These are phyloP conservation scores for Epichloe typhina DNA, from an alignment of 2,329 filamentous ascomycete species.

Conservation along the genomic window DNA sequence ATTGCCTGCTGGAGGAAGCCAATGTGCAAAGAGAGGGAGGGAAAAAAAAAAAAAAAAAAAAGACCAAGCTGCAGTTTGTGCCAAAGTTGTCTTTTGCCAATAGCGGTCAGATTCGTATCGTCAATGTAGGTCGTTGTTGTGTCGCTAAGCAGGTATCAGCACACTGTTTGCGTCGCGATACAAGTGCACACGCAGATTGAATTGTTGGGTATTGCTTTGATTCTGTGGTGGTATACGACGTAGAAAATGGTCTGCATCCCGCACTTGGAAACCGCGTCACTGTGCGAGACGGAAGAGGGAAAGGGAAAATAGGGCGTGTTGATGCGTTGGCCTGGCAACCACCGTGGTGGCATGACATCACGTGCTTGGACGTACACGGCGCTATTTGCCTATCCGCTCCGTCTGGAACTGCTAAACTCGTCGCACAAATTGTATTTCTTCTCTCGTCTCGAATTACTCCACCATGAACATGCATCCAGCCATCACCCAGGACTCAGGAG, in stretches of 20 bases:
- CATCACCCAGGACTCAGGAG: too few relatives aligned
- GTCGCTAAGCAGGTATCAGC: neutral
- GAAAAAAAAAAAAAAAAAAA: too few relatives aligned
- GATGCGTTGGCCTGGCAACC: neutral
- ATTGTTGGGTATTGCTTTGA: neutral
- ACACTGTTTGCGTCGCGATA: neutral
- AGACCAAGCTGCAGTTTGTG: neutral
- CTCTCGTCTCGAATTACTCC: too few relatives aligned
- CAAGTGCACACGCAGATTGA: neutral
- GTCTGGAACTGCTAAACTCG: too few relatives aligned
- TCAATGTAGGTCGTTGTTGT: too few relatives aligned
- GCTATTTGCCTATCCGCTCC: too few relatives aligned
- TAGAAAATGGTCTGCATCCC: neutral
- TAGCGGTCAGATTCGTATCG: too few relatives aligned
- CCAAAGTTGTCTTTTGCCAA: neutral
- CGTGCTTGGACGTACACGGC: neutral
- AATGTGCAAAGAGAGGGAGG: neutral
- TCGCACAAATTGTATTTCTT: too few relatives aligned
- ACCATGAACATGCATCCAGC: too few relatives aligned
- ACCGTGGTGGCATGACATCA: neutral
- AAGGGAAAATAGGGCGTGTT: neutral
- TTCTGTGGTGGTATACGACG: neutral
- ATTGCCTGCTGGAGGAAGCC: constrained; percentile 11
- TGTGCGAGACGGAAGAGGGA: neutral
- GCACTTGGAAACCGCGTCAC: neutral